Conservation (phyloP, 2,329 filamentous ascomycete species). For the Venturia asperata region DNA sequence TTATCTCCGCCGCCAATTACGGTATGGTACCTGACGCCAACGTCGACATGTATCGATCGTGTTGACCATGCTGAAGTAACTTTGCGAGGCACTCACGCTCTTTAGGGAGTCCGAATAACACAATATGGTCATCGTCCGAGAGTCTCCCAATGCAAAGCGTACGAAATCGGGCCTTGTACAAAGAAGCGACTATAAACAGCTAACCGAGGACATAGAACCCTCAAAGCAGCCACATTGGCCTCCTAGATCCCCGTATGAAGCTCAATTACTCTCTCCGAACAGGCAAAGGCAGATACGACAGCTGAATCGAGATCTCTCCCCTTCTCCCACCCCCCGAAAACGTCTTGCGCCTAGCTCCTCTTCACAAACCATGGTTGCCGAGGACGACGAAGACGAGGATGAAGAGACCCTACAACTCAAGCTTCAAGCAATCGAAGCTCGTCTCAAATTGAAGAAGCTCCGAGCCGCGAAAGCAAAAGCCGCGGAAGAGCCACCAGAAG, state of each 20-base stretch:
- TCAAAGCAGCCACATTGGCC: slow-evolving; percentile 49
- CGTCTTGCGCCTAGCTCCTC: slow-evolving; percentile 24
- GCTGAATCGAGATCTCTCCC: slow-evolving; percentile 25
- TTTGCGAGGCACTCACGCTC: not conserved
- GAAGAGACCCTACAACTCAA: slow-evolving; percentile 85
- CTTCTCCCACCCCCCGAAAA: slow-evolving; percentile 52
- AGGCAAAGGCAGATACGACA: slow-evolving; percentile 47
- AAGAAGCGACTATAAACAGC: slow-evolving; percentile 16
- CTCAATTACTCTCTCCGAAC: slow-evolving; percentile 62
- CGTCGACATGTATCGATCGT: not conserved
- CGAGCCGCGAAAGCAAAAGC: slow-evolving; percentile 48
- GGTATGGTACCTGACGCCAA: not conserved
- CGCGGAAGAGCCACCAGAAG: slow-evolving; percentile 22
- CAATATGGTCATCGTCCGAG: slow-evolving; percentile 39
- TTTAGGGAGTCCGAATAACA: not conserved
- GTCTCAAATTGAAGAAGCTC: slow-evolving; percentile 78
- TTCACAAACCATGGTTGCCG: slow-evolving; percentile 25
- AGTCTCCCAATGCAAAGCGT: slow-evolving; percentile 41
- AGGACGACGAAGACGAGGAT: slow-evolving; percentile 51
- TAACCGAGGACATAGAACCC: slow-evolving; percentile 22
- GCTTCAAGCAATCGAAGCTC: slow-evolving; percentile 80
- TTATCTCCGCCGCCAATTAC: not conserved
- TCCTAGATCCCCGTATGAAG: slow-evolving; percentile 55
- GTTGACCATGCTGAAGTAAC: not conserved
- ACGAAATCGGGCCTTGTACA: slow-evolving; percentile 20